Conservation (phyloP, 257 asterid species). For the Solanum appendiculatum region DNA sequence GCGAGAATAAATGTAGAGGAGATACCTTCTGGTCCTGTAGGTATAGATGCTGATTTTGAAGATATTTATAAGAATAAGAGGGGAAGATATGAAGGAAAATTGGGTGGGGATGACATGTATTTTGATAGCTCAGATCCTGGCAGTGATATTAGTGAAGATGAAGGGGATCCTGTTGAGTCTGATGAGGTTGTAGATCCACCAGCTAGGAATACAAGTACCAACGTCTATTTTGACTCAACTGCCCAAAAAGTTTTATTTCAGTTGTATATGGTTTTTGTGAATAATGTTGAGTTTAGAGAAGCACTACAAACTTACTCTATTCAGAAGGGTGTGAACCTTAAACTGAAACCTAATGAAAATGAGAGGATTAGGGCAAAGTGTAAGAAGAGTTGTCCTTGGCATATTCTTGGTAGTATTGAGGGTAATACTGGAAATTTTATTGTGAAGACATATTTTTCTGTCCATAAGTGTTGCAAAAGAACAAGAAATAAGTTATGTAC, state of each 20-base stretch:
- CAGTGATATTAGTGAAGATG: neutral
- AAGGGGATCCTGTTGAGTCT: neutral
- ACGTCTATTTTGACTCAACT: neutral
- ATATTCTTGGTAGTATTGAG: slow-evolving; percentile 3
- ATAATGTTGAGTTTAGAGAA: neutral
- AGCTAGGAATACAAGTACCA: neutral
- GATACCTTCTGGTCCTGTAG: neutral
- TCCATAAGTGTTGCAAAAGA: neutral
- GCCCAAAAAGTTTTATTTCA: neutral
- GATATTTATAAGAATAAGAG: neutral
- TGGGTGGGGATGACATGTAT: neutral
- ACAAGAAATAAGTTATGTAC: neutral
- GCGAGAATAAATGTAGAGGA: neutral
- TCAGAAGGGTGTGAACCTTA: neutral
- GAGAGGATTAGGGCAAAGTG: neutral
- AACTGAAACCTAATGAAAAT: neutral
- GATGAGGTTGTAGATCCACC: neutral
- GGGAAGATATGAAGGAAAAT: neutral
- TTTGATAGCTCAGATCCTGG: neutral
- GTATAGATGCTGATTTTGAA: neutral
- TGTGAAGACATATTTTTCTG: neutral
- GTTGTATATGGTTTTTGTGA: neutral
- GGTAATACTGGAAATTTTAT: neutral
- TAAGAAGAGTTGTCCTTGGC: slow-evolving; percentile 1
- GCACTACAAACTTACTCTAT: neutral